Base-by-base conservation (phyloP, 1,284 basidiomycete species). In the Coniferiporia weirii region DNA sequence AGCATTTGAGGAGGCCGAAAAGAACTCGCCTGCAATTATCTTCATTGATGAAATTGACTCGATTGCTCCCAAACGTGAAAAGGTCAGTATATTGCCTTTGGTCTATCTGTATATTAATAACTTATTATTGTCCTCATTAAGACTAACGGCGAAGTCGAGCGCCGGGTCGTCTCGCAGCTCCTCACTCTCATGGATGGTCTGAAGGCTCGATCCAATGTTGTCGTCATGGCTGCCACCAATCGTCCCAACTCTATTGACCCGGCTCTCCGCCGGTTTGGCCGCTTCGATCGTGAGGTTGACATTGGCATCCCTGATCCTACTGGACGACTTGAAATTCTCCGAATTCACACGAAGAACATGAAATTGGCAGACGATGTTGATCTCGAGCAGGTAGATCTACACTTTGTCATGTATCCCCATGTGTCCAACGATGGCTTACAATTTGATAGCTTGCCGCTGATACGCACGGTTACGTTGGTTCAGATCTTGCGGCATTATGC, bases 281-380 rank as follows among this genome's bases (percentile, higher is more conserved):
- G 97, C 59, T 99, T 99, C 76, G 97, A 99, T 77, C 92, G 96
- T 71, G 97, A 99, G 78, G 91, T 99, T 65, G 96, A 99, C 76
- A 99, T 99, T 66, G 94, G 97, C 71, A 98, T 99, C 66, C 97
- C 96, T 56, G 96, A 99, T 75, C 95, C 96, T 0, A 98, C 95
- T 61, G 95, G 96, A 60, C 96, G 97, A 74, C 85, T 98, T 49
- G 96, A 99, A 74, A 98, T 99, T 68, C 85, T 99, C 63, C 91
- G 96, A 63, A 99, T 99, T 65, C 96, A 98, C 80, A 99, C 97
- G 61, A 99, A 98, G 87, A 99, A 99, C 81, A 99, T 99, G 96
- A 99, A 98, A 77, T 82, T 99, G 48, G 85, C 75, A n/a, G 95
- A 98, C 60, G 97, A 99, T 68, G 96, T 99, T 52, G 97, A 99